Percentiles rank a stretch among this genome's conserved stretches.
These are phyloP conservation scores for Erodium moschatum DNA, from an alignment of 441 rosid species.

Conservation along the genomic window DNA sequence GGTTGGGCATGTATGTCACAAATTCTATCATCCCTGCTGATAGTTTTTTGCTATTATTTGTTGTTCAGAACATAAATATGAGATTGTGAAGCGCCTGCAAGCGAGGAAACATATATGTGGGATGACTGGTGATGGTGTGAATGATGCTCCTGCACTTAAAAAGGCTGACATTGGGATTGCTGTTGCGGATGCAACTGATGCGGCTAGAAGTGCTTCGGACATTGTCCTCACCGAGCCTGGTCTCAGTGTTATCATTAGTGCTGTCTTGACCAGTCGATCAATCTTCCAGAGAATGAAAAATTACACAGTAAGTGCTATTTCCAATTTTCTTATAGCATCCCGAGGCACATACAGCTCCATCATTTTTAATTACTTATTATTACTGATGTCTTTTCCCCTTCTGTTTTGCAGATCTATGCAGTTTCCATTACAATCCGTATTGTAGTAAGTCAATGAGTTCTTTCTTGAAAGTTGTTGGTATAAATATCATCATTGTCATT, in stretches of 20 bases:
- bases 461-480: background rate
- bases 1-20: background rate
- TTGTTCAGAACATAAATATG: constrained; percentile 82
- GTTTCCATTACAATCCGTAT: constrained; percentile 94
- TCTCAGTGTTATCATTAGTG: constrained; percentile 93
- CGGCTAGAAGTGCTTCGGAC: constrained; percentile 96
- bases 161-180: constrained; percentile 99
- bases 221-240: constrained; percentile 95
- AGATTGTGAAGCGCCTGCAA: constrained; percentile 88
- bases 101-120: constrained; percentile 94
- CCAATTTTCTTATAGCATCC: constrained; percentile 3
- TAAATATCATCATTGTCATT: background rate
- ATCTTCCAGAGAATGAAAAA: constrained; percentile 98
- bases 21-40: constrained; percentile 10
- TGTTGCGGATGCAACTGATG: constrained; percentile 98
- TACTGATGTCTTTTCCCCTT: constrained; percentile 9
- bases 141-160: constrained; percentile 98
- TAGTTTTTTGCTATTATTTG: constrained; percentile 15
- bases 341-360: background rate
- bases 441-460: constrained; percentile 46
- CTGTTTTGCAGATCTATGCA: constrained; percentile 69
- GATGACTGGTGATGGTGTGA: constrained; percentile 99
- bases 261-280: constrained; percentile 92
- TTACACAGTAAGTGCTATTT: constrained; percentile 51
- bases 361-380: background rate